phyloP scores from a whole-genome alignment of 345 rosid species.

The Lepidium africanum region DNA sequence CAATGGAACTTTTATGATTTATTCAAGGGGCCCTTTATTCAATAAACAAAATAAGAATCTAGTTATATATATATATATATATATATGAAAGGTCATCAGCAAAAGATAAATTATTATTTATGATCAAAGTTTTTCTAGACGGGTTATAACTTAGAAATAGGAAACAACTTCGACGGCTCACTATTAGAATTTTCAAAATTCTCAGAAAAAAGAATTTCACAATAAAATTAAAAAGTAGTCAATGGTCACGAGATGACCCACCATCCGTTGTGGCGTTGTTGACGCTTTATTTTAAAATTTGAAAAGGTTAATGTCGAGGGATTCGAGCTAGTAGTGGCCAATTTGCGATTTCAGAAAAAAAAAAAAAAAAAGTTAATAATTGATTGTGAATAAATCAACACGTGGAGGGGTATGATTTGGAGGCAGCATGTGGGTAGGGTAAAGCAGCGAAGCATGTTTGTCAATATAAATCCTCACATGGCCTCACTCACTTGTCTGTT shows the following conservation, averaged over 20 bases:
- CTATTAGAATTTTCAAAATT: not conserved
- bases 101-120: too few species aligned
- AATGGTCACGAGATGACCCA: slow-evolving; percentile 22
- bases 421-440: slow-evolving; percentile 15
- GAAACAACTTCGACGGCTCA: not conserved
- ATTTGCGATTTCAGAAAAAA: not conserved
- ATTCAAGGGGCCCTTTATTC: too few species aligned
- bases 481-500: not conserved
- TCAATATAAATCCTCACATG: not conserved
- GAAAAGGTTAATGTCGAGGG: slow-evolving; percentile 10
- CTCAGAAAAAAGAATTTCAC: not conserved
- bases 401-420: slow-evolving; percentile 12
- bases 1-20: too few species aligned
- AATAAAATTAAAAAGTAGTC: slow-evolving; percentile 15
- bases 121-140: too few species aligned
- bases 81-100: too few species aligned
- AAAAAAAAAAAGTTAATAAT: not conserved
- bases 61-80: too few species aligned
- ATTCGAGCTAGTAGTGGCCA: slow-evolving; percentile 16
- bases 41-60: too few species aligned
- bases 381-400: not conserved
- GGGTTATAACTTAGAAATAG: not conserved
- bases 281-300: slow-evolving; percentile 24
- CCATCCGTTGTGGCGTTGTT: slow-evolving; percentile 13
- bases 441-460: slow-evolving; percentile 29